Percentiles rank a stretch among this genome's conserved stretches.
Conservation (phyloP, 306 rosid genomes). For the Trifolium repens region DNA sequence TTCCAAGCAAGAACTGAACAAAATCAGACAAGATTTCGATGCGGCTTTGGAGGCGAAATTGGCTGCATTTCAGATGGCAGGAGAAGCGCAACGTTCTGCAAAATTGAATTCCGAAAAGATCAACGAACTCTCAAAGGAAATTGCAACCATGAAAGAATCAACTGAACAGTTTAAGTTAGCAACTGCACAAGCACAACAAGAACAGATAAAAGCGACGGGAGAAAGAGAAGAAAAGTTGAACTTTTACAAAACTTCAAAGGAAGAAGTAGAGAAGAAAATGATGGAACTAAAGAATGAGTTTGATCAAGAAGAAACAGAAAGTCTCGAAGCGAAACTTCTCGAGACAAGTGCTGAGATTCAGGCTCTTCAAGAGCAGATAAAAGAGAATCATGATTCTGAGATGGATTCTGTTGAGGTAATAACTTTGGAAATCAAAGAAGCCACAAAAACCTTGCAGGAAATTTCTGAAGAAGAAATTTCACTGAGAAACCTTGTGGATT, state of each 20-base stretch:
- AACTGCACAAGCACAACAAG: constrained; percentile 55
- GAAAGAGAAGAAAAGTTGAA: constrained; percentile 52
- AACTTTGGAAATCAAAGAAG: constrained; percentile 68
- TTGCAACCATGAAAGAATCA: constrained; percentile 64
- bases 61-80: constrained; percentile 87
- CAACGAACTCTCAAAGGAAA: constrained; percentile 63
- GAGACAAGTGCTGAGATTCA: constrained; percentile 67
- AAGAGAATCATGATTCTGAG: constrained; percentile 58
- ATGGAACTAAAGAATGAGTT: constrained; percentile 52
- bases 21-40: constrained; percentile 86
- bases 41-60: constrained; percentile 80
- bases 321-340: constrained; percentile 60
- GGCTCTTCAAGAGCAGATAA: constrained; percentile 59
- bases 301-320: constrained; percentile 49
- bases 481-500: constrained; percentile 53
- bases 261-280: constrained; percentile 57
- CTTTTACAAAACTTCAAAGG: constrained; percentile 47
- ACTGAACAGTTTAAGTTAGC: constrained; percentile 59
- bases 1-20: constrained; percentile 82
- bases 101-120: constrained; percentile 61
- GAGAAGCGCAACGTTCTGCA: constrained; percentile 81
- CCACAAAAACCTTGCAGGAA: constrained; percentile 58
- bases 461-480: constrained; percentile 70
- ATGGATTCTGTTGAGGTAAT: constrained; percentile 61
- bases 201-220: constrained; percentile 45